Percentiles rank a stretch among this genome's conserved stretches.
Conservation (phyloP, 768 basidiomycete genomes). For the Russula abietina region DNA sequence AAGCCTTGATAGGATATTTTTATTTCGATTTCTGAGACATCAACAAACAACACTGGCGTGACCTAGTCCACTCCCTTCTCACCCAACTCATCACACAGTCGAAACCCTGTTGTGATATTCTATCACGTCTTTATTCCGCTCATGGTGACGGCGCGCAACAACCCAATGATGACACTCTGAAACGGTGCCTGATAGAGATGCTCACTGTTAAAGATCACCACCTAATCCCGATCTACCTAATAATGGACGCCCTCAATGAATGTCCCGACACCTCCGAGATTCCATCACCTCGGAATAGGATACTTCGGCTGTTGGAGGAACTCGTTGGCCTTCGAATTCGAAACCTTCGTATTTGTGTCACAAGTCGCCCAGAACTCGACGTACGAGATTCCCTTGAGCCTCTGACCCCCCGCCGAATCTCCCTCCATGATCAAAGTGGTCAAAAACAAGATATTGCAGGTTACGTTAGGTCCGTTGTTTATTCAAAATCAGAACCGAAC, state of each 20-base stretch:
- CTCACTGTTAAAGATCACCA: background rate
- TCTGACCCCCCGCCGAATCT: background rate
- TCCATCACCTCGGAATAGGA: background rate
- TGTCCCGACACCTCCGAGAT: background rate
- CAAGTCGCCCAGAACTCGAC: conserved; percentile 3
- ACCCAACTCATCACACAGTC: conserved; percentile 1
- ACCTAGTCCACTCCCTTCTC: conserved; percentile 2
- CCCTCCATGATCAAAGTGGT: background rate
- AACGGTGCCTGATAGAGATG: background rate
- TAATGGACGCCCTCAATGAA: background rate
- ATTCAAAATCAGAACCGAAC: background rate
- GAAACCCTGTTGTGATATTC: background rate
- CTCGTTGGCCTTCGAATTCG: background rate
- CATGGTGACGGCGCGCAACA: background rate
- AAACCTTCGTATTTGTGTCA: background rate
- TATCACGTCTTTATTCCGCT: background rate
- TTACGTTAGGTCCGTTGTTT: background rate
- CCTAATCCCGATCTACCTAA: background rate
- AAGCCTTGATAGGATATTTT: background rate
- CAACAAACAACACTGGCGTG: background rate
- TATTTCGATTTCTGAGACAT: background rate
- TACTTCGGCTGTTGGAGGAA: background rate
- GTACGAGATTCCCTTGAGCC: background rate
- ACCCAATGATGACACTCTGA: background rate
- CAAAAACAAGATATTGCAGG: background rate